phyloP scores from a whole-genome alignment of 1,284 basidiomycete genomes.

The Trametes pubescens region DNA sequence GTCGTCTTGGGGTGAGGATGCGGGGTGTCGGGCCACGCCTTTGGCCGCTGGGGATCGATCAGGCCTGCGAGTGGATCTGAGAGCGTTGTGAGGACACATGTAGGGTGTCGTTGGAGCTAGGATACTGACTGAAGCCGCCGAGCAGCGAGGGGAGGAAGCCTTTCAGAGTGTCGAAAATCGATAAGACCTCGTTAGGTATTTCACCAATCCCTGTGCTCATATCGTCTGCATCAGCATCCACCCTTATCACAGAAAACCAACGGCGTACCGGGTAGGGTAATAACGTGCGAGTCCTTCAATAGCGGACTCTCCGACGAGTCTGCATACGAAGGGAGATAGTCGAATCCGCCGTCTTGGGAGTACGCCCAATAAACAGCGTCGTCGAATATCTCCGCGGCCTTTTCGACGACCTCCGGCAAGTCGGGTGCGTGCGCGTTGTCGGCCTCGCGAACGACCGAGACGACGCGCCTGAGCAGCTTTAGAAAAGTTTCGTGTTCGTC shows the following conservation, averaged over 20 bases:
- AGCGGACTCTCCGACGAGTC: slow-evolving; percentile 40
- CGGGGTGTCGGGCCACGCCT: slow-evolving; percentile 26
- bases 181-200: background rate
- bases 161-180: background rate
- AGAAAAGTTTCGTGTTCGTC: slow-evolving; percentile 8
- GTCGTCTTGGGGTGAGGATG: slow-evolving; percentile 44
- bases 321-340: slow-evolving; percentile 45
- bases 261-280: slow-evolving; percentile 19
- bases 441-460: slow-evolving; percentile 34
- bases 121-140: background rate
- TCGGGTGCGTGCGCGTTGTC: slow-evolving; percentile 24
- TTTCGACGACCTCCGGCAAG: slow-evolving; percentile 42
- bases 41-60: slow-evolving; percentile 1
- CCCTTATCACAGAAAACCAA: background rate
- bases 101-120: too few relatives aligned
- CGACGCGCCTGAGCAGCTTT: slow-evolving; percentile 29
- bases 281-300: slow-evolving; percentile 28
- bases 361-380: slow-evolving; percentile 35
- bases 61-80: background rate
- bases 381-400: slow-evolving; percentile 40
- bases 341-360: slow-evolving; percentile 28
- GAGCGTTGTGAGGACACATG: background rate
- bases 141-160: background rate
- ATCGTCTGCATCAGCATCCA: background rate
- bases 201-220: background rate